Evolutionary conservation across 2,329 filamentous ascomycete species (phyloP).

Genomic region (Penicillium sp.): DNA sequence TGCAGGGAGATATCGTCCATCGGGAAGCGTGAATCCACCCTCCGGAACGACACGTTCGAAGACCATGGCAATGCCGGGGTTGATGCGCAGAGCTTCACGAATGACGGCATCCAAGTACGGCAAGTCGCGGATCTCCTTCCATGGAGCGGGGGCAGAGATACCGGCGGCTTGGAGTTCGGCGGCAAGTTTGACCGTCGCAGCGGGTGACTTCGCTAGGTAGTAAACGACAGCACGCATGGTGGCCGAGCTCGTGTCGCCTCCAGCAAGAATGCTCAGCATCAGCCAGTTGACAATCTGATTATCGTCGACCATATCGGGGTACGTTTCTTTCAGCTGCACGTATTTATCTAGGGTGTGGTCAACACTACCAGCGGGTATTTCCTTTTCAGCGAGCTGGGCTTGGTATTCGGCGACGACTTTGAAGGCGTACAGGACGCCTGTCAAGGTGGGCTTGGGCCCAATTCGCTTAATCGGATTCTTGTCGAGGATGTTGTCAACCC

Average conservation of each 20-base stretch:
- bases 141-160: slow-evolving; percentile 17
- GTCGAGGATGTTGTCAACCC: slow-evolving; percentile 26
- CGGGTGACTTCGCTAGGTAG: slow-evolving; percentile 19
- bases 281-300: slow-evolving; percentile 37
- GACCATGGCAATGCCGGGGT: slow-evolving; percentile 48
- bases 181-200: slow-evolving; percentile 12
- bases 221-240: slow-evolving; percentile 30
- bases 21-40: slow-evolving; percentile 27
- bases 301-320: slow-evolving; percentile 37
- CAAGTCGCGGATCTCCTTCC: slow-evolving; percentile 16
- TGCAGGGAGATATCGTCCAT: slow-evolving; percentile 33
- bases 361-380: slow-evolving; percentile 6
- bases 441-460: slow-evolving; percentile 21
- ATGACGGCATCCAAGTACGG: slow-evolving; percentile 53
- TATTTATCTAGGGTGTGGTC: slow-evolving; percentile 43
- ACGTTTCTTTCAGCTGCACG: slow-evolving; percentile 36
- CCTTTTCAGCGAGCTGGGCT: slow-evolving; percentile 11
- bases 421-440: slow-evolving; percentile 19
- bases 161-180: slow-evolving; percentile 15
- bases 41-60: slow-evolving; percentile 52
- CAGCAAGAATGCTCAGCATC: slow-evolving; percentile 34
- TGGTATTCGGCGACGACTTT: slow-evolving; percentile 20
- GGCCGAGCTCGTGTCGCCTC: slow-evolving; percentile 39
- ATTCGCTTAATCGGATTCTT: slow-evolving; percentile 29
- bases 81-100: slow-evolving; percentile 50